phyloP scores from a whole-genome alignment of 2,329 filamentous ascomycete genomes.

The Sporothrix inflata region DNA sequence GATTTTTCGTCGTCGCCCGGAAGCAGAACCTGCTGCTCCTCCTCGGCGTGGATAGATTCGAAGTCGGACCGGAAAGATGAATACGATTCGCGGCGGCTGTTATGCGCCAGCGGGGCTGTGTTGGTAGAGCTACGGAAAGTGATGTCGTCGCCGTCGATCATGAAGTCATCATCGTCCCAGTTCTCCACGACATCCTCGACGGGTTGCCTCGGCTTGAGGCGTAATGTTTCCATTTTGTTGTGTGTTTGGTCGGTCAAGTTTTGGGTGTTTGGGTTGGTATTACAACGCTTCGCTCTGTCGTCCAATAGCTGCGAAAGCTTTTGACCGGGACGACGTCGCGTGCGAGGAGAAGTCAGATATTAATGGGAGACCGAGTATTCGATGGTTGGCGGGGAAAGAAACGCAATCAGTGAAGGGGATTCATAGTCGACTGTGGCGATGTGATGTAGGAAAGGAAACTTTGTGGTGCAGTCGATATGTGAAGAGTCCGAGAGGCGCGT shows the following conservation, averaged over 20 bases:
- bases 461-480: background rate
- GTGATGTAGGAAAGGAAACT: background rate
- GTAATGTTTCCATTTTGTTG: constrained; percentile 56
- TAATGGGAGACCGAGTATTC: background rate
- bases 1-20: constrained; percentile 83
- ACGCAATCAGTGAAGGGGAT: constrained; percentile 39
- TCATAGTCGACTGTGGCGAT: constrained; percentile 40
- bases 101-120: constrained; percentile 48
- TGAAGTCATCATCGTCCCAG: constrained; percentile 79
- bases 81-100: constrained; percentile 71
- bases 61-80: constrained; percentile 86
- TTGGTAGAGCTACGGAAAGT: constrained; percentile 57
- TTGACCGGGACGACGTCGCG: constrained; percentile 30
- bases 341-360: constrained; percentile 26
- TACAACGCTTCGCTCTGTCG: constrained; percentile 26
- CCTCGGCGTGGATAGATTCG: constrained; percentile 74
- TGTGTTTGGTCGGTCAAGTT: constrained; percentile 13
- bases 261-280: background rate
- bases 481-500: background rate
- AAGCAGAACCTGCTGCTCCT: constrained; percentile 85
- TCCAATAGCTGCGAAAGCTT: constrained; percentile 23
- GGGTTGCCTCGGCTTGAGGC: constrained; percentile 56
- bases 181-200: constrained; percentile 69
- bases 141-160: constrained; percentile 70
- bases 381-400: background rate